A percentile compares a stretch with the other conserved stretches of the same genome.
Evolutionary conservation across 257 asterid species (phyloP).

Genomic region (Rehmannia glutinosa): DNA sequence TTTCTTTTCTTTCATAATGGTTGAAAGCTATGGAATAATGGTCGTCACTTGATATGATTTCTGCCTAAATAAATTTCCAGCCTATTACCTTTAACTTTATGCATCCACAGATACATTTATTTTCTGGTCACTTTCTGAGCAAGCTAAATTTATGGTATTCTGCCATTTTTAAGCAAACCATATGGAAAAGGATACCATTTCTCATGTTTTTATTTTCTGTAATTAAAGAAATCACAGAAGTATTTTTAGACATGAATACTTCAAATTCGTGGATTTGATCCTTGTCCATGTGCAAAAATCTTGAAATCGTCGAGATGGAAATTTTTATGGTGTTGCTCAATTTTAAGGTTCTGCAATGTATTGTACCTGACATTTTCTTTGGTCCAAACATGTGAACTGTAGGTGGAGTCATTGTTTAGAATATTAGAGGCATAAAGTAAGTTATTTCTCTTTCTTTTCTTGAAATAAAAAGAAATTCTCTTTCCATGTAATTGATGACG

Average conservation of each 20-base stretch:
- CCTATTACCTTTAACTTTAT: not conserved
- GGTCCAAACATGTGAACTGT: not conserved
- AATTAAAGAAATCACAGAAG: not conserved
- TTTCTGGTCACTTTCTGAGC: conserved; percentile 6
- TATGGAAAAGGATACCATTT: not conserved
- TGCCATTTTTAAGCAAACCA: not conserved
- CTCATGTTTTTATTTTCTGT: not conserved
- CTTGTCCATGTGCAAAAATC: not conserved
- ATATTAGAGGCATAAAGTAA: not conserved
- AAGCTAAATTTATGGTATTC: not conserved
- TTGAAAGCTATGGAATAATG: too few species aligned
- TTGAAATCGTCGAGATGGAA: not conserved
- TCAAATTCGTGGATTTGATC: not conserved
- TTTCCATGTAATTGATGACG: too few species aligned
- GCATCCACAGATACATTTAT: not conserved
- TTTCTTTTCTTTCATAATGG: not conserved
- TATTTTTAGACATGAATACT: not conserved
- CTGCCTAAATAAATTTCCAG: not conserved
- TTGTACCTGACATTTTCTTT: not conserved
- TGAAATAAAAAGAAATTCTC: too few species aligned
- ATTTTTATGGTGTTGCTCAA: not conserved
- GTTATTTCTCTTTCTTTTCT: not conserved
- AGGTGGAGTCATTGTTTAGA: conserved; percentile 5
- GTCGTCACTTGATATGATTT: conserved; percentile 2
- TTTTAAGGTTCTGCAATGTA: not conserved